Evolutionary conservation across 2,329 filamentous ascomycete genomes (phyloP).

Genomic region (Trichoderma sp.): DNA sequence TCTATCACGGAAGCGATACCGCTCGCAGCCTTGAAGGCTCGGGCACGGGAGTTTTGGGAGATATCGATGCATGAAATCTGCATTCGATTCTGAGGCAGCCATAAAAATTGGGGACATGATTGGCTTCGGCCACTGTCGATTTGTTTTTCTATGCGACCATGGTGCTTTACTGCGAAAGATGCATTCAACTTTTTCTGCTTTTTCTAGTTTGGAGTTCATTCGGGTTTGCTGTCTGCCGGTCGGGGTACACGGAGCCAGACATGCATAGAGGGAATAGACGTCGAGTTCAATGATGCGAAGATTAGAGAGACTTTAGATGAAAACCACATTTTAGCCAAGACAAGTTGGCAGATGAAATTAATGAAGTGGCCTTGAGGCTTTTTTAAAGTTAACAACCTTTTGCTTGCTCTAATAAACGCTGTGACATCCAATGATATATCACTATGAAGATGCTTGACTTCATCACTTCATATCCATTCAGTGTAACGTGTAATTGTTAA

Average conservation of each 20-base stretch:
- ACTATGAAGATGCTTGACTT: no score
- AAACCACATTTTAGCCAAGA: not conserved
- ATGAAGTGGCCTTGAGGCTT: constrained; percentile 6
- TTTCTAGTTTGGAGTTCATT: constrained; percentile 24
- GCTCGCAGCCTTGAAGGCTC: not conserved
- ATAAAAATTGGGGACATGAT: constrained; percentile 11
- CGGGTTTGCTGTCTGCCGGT: constrained; percentile 20
- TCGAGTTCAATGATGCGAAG: constrained; percentile 17
- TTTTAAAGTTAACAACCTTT: not conserved
- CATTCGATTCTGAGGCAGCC: constrained; percentile 1
- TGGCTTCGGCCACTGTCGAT: not conserved
- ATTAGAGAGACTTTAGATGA: constrained; percentile 19
- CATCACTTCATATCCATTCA: not conserved
- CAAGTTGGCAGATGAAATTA: not conserved
- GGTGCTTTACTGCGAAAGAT: not conserved
- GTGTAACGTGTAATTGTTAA: not conserved
- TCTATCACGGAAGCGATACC: constrained; percentile 11
- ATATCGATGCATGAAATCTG: not conserved
- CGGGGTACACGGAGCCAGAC: constrained; percentile 18
- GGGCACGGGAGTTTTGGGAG: constrained; percentile 17
- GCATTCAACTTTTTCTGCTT: constrained; percentile 13
- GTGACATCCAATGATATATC: no score
- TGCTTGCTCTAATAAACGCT: not conserved
- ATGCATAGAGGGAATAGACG: constrained; percentile 21
- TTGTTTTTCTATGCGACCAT: constrained; percentile 4